phyloP scores from a whole-genome alignment of 129 eudicot species.

The Arctium minus region DNA sequence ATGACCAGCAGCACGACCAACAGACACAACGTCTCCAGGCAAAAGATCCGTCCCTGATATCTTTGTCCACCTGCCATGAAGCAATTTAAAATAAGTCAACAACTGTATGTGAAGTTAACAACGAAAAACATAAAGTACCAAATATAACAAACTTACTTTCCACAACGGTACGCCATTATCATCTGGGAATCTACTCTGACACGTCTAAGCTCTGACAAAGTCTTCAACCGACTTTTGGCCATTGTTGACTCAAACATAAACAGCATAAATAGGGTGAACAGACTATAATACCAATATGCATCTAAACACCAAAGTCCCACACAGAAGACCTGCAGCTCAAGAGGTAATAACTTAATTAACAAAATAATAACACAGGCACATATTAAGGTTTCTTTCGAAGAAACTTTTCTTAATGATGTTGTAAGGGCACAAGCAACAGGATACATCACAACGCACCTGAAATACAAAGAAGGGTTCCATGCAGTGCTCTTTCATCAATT shows the following conservation, averaged over 20 bases:
- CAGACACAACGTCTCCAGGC: constrained; percentile 93
- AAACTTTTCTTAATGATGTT: neutral
- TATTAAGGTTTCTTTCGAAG: neutral
- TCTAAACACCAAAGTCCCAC: constrained; percentile 99
- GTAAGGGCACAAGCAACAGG: neutral
- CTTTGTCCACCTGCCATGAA: constrained; percentile 69
- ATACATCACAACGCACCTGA: constrained; percentile 63
- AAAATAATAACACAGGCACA: neutral
- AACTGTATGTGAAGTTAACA: neutral
- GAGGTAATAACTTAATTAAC: neutral
- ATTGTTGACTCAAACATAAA: constrained; percentile 98
- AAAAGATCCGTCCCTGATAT: constrained; percentile 87
- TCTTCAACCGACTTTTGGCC: constrained; percentile 95
- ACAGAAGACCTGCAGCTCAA: constrained; percentile 74
- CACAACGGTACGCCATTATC: constrained; percentile 89
- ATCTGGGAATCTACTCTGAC: constrained; percentile 88
- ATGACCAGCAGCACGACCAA: constrained; percentile 87
- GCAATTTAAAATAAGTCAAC: constrained; percentile 7
- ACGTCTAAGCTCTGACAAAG: constrained; percentile 91
- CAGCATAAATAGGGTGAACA: constrained; percentile 94
- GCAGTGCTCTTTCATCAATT: constrained; percentile 80
- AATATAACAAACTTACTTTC: constrained; percentile 64
- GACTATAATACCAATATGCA: constrained; percentile 95
- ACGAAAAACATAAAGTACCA: neutral
- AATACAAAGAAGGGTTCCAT: constrained; percentile 99